Base-by-base conservation (phyloP, 2,329 filamentous ascomycete species). In the Trichoderma hamatum region DNA sequence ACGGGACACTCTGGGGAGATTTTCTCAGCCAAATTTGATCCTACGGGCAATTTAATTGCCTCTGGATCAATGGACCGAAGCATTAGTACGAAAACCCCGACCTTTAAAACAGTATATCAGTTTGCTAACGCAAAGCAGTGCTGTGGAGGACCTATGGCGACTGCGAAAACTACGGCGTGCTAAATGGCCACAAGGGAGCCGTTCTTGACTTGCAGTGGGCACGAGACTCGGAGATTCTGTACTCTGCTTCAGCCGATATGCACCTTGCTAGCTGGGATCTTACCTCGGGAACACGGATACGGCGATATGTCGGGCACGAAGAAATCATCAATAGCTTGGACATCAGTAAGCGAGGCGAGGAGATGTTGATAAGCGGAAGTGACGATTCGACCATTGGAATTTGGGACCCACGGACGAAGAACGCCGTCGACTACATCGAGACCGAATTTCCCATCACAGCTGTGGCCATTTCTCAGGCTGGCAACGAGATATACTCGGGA, bases 161-260 rank as follows among this genome's bases (percentile, higher is more conserved):
- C 74, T 97, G 95, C 82, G 92, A 97, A 76, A 99, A 99, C 82
- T 97, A 97, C 76, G 94, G 95, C 70, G 83, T 92, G 32, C 84
- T 99, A 64, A 93, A 85, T 10, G 96, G 96, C 39, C 96, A 99
- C 82, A 94, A 93, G 78, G 93, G 93, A 73, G 96, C 96, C 1
- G 84, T 99, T 60, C 84, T 98, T 30, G 96, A 98, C 80, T 83
- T 99, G 56, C 94, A 97, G 77, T 99, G 96, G 96, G 97, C 96
- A 32, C 91, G 96, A 78, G 96, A 99, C 82, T 96, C 94, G 24
- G 89, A 92, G 75, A 91, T 95, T 52, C 80, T 99, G 63, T 98
- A 95, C 77, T 96, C 95, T 9, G 94, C 94, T 55, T 97, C 94
- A 39, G 94, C 96, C 73, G 96, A 99, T 78, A 94, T 90, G 87